phyloP scores from a whole-genome alignment of 2,329 filamentous ascomycete genomes.

The Hymenoscyphus fructigenus region DNA sequence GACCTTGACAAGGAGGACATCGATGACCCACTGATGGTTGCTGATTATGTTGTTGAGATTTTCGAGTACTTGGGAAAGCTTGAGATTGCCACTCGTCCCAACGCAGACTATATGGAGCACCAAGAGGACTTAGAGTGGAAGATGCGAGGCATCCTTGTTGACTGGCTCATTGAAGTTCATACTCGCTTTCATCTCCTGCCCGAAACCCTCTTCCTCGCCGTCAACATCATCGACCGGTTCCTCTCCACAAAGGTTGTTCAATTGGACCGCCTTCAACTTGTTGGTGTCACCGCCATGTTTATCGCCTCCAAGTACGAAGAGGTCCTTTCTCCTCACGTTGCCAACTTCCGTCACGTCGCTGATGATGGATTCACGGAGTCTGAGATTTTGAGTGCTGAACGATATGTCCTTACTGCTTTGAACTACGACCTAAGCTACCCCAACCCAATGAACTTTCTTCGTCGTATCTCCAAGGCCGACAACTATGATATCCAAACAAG shows the following conservation, averaged over 20 bases:
- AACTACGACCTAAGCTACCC: conserved; percentile 98
- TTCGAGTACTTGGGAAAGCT: conserved; percentile 93
- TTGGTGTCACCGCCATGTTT: conserved; percentile 98
- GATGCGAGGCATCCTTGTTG: conserved; percentile 93
- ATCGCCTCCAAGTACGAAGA: conserved; percentile 99
- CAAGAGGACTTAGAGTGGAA: conserved; percentile 98
- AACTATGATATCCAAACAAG: conserved; percentile 98
- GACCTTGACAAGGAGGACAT: conserved; percentile 83
- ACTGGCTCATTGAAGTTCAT: conserved; percentile 98
- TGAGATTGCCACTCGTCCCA: conserved; percentile 78
- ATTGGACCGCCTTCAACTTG: conserved; percentile 91
- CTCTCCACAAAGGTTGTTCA: conserved; percentile 93
- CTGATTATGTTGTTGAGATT: conserved; percentile 95
- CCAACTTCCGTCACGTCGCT: conserved; percentile 95
- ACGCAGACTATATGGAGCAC: conserved; percentile 91
- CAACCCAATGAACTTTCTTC: conserved; percentile 99
- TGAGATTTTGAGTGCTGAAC: conserved; percentile 95
- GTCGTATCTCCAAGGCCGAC: conserved; percentile 97
- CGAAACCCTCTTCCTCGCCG: conserved; percentile 92
- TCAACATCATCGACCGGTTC: conserved; percentile 99
- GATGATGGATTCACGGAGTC: conserved; percentile 94
- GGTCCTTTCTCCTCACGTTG: conserved; percentile 92
- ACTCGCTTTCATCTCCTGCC: conserved; percentile 93
- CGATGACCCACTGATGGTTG: conserved; percentile 95
- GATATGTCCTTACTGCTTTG: conserved; percentile 85